Percentiles rank a stretch among this genome's conserved stretches.
phyloP scores from a whole-genome alignment of 2,329 filamentous ascomycete genomes.

The Fusarium goolgardi region DNA sequence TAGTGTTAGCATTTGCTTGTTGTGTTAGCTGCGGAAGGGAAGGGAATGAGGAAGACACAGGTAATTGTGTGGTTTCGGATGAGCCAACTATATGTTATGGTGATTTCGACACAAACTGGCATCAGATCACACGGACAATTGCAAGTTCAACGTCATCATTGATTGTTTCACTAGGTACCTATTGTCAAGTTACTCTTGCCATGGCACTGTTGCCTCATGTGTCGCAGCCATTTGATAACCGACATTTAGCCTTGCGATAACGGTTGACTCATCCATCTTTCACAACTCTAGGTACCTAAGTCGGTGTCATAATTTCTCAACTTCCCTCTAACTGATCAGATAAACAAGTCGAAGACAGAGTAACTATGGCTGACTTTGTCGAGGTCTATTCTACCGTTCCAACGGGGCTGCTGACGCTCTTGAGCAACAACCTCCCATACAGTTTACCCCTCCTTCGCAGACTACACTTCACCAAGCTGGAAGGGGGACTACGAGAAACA shows the following conservation, averaged over 20 bases:
- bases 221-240: slow-evolving; percentile 21
- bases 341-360: background rate
- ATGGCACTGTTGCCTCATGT: background rate
- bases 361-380: slow-evolving; percentile 25
- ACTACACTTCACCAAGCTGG: slow-evolving; percentile 66
- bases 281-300: background rate
- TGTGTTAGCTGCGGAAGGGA: too few species aligned
- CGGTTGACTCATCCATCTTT: background rate
- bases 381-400: slow-evolving; percentile 49
- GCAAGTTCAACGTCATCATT: background rate
- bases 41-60: too few species aligned
- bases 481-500: slow-evolving; percentile 56
- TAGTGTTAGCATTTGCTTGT: background rate
- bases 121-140: too few species aligned
- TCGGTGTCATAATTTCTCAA: background rate
- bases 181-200: background rate
- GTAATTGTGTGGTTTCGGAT: too few species aligned
- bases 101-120: too few species aligned
- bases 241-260: slow-evolving; percentile 37
- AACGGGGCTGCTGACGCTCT: slow-evolving; percentile 57
- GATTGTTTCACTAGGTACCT: background rate
- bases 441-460: slow-evolving; percentile 72
- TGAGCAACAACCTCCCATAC: slow-evolving; percentile 65
- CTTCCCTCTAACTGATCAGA: background rate
- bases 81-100: too few species aligned